These are phyloP conservation scores for Ampelocalamus luodianensis DNA, from an alignment of 176 grass and related monocot species.

Conservation along the genomic window DNA sequence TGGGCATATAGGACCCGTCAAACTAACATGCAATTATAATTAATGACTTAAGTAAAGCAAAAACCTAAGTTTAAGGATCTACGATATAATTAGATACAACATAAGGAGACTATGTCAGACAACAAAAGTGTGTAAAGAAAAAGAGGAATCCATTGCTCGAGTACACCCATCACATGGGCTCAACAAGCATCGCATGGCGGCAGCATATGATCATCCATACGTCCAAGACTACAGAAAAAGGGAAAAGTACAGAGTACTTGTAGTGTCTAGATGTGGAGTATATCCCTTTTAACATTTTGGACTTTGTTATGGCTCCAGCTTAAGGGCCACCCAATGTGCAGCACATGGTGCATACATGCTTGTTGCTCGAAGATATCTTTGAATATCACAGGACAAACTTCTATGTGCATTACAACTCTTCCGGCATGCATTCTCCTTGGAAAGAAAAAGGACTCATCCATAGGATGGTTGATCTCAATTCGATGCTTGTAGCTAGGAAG, in stretches of 20 bases:
- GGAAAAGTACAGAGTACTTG: slow-evolving; percentile 24
- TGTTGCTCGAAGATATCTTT: slow-evolving; percentile 45
- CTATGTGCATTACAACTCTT: slow-evolving; percentile 39
- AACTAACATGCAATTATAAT: not conserved
- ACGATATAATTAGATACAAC: not conserved
- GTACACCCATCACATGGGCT: slow-evolving; percentile 29
- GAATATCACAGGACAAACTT: slow-evolving; percentile 40
- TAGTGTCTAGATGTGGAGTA: slow-evolving; percentile 45
- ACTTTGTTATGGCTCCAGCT: slow-evolving; percentile 37
- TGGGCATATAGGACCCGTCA: not conserved
- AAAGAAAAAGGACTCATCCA: not conserved
- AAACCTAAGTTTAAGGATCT: not conserved
- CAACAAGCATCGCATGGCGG: slow-evolving; percentile 25
- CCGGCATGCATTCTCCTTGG: slow-evolving; percentile 13
- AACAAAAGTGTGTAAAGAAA: not conserved
- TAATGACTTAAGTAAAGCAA: not conserved
- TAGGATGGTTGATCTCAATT: not conserved
- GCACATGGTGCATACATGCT: slow-evolving; percentile 46
- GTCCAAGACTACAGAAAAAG: slow-evolving; percentile 4
- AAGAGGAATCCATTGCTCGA: not conserved
- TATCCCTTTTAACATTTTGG: slow-evolving; percentile 41
- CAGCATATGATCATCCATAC: slow-evolving; percentile 46
- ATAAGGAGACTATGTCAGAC: not conserved
- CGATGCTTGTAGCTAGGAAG: not conserved
- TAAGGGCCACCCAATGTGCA: slow-evolving; percentile 44